These are phyloP conservation scores for Chaetoscypha palmicola DNA, from an alignment of 2,329 filamentous ascomycete genomes.

Conservation along the genomic window DNA sequence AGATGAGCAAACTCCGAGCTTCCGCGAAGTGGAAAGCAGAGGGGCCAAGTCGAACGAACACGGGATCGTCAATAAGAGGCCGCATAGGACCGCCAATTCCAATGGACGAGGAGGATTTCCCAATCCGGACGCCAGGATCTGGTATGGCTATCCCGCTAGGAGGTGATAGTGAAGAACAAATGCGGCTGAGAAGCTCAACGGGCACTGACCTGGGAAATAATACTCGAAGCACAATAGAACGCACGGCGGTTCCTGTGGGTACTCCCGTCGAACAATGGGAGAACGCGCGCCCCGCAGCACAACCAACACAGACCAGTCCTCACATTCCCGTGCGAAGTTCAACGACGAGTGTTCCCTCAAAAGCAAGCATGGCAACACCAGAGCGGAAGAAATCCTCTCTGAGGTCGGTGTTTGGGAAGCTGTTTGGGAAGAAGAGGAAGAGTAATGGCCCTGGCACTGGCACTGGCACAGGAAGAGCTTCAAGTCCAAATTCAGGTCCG, in stretches of 20 bases:
- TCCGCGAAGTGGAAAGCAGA: constrained; percentile 21
- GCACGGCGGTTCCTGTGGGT: constrained; percentile 12
- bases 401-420: constrained; percentile 46
- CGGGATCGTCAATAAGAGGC: constrained; percentile 45
- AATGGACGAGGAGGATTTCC: constrained; percentile 51
- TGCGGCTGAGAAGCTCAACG: constrained; percentile 15
- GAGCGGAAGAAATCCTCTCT: constrained; percentile 53
- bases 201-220: constrained; percentile 16
- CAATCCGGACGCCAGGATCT: constrained; percentile 40
- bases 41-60: constrained; percentile 26
- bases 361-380: constrained; percentile 33
- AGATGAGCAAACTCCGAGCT: constrained; percentile 26
- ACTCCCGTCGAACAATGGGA: constrained; percentile 10
- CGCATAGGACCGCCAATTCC: constrained; percentile 49
- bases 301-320: constrained; percentile 15
- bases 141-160: constrained; percentile 32
- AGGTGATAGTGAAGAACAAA: constrained; percentile 18
- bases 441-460: constrained; percentile 17
- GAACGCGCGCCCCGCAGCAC: constrained; percentile 7
- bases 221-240: constrained; percentile 8
- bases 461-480: too few species aligned
- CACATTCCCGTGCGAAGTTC: constrained; percentile 41
- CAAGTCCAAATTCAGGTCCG: constrained; percentile 6
- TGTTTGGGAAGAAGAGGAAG: constrained; percentile 54
- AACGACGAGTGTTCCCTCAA: constrained; percentile 38